A percentile compares a stretch with the other conserved stretches of the same genome.
Conservation (phyloP, 192 early-diverging fungal genomes). For the Dissophora ornata region DNA sequence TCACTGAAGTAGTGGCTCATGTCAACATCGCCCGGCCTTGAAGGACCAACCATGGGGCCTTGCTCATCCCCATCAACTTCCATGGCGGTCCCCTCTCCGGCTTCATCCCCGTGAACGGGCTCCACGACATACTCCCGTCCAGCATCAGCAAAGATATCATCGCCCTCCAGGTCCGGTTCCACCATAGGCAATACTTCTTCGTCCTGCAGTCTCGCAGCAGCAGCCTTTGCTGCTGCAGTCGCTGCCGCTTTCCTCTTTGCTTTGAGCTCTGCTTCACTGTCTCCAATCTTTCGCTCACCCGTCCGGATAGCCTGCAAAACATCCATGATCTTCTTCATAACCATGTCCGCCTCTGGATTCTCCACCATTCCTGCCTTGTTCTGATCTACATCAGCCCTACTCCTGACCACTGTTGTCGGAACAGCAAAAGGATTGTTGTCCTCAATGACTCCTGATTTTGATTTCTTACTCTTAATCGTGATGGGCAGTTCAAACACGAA, state of each 20-base stretch:
- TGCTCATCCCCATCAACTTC: conserved; percentile 41
- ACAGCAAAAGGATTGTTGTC: conserved; percentile 65
- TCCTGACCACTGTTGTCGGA: conserved; percentile 80
- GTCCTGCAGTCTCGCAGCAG: conserved; percentile 15
- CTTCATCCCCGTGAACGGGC: conserved; percentile 20
- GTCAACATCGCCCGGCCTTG: conserved; percentile 28
- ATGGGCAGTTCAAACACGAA: conserved; percentile 74
- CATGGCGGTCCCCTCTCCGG: conserved; percentile 15
- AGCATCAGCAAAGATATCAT: conserved; percentile 90
- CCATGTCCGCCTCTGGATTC: conserved; percentile 68
- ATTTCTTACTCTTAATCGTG: conserved; percentile 33
- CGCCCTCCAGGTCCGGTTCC: conserved; percentile 65
- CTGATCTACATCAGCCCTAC: conserved; percentile 73
- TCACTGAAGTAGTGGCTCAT: conserved; percentile 50
- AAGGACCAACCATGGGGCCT: conserved; percentile 34
- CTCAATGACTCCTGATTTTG: conserved; percentile 57
- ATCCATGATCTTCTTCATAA: conserved; percentile 77
- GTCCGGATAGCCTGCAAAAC: conserved; percentile 65
- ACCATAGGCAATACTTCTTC: conserved; percentile 27
- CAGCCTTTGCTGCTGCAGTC: conserved; percentile 32
- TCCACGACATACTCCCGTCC: conserved; percentile 81
- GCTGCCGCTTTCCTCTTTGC: conserved; percentile 56
- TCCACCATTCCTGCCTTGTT: conserved; percentile 55
- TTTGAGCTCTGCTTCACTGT: conserved; percentile 57
- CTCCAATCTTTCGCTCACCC: conserved; percentile 46